These are phyloP conservation scores for Rubus idaeus DNA, from an alignment of 306 rosid genomes.

Conservation along the genomic window DNA sequence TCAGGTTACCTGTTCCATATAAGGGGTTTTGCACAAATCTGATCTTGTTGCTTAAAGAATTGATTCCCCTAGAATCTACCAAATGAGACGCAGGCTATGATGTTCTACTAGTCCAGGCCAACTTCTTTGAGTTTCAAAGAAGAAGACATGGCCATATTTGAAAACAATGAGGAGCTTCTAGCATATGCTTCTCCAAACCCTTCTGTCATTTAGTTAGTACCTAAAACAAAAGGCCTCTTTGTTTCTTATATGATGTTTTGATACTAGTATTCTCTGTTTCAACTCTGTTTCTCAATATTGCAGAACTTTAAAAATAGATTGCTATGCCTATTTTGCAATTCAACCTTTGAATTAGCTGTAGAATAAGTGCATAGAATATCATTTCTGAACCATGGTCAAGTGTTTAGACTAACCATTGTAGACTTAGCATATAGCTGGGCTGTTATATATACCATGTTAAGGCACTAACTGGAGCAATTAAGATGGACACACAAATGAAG, in stretches of 20 bases:
- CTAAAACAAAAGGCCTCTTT: neutral
- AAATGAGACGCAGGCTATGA: neutral
- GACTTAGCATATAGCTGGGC: neutral
- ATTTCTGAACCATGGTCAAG: neutral
- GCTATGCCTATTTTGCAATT: neutral
- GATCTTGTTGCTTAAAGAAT: neutral
- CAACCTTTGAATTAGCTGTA: neutral
- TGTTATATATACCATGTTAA: neutral
- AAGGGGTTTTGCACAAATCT: neutral
- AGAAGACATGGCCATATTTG: conserved; percentile 16
- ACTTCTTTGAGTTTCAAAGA: conserved; percentile 1
- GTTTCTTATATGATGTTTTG: neutral
- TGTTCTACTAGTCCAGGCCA: conserved; percentile 35
- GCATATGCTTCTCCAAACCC: conserved; percentile 12
- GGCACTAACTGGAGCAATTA: neutral
- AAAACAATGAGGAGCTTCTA: conserved; percentile 22
- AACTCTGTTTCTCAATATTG: neutral
- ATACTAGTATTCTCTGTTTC: neutral
- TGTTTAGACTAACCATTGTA: neutral
- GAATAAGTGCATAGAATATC: neutral
- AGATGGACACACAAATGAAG: conserved; percentile 6
- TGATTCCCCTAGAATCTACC: neutral
- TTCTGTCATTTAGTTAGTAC: neutral
- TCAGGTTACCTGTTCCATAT: neutral
- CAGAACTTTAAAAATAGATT: neutral